Conservation (phyloP, 2,329 filamentous ascomycete genomes). For the Hymenoscyphus scutula region DNA sequence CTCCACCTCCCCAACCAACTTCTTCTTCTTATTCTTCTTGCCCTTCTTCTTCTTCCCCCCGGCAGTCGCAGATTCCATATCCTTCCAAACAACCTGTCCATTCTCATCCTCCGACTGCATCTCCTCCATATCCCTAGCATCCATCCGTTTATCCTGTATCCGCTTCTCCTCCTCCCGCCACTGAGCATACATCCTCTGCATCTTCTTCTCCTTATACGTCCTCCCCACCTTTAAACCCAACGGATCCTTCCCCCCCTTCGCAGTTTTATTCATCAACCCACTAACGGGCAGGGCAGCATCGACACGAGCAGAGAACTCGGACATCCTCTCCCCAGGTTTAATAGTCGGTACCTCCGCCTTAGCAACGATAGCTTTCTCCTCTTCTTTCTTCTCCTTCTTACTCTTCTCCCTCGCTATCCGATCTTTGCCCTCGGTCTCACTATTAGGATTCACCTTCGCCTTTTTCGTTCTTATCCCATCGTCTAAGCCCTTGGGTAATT, state of each 20-base stretch:
- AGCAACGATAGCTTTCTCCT: constrained; percentile 24
- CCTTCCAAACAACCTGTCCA: constrained; percentile 54
- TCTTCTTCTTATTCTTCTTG: constrained; percentile 32
- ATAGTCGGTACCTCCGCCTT: constrained; percentile 60
- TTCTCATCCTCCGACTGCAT: constrained; percentile 34
- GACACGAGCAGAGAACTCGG: constrained; percentile 79
- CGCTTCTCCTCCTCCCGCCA: constrained; percentile 67
- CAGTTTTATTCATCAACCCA: constrained; percentile 63
- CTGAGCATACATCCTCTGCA: constrained; percentile 77
- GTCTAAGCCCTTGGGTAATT: constrained; percentile 63
- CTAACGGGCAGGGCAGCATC: constrained; percentile 78
- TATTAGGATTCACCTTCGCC: constrained; percentile 30
- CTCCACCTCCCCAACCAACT: constrained; percentile 44
- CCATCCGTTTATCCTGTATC: constrained; percentile 34
- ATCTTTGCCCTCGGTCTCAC: constrained; percentile 9
- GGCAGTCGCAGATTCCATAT: constrained; percentile 45
- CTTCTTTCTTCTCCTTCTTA: constrained; percentile 16
- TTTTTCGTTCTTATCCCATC: constrained; percentile 54
- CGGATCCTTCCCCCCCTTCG: constrained; percentile 59
- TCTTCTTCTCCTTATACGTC: constrained; percentile 81
- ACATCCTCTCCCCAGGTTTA: constrained; percentile 76
- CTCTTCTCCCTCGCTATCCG: constrained; percentile 16
- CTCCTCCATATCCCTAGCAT: constrained; percentile 33
- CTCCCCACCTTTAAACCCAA: constrained; percentile 63
- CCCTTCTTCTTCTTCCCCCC: constrained; percentile 28